Conservation (phyloP, 306 rosid genomes). For the Vigna radiata region DNA sequence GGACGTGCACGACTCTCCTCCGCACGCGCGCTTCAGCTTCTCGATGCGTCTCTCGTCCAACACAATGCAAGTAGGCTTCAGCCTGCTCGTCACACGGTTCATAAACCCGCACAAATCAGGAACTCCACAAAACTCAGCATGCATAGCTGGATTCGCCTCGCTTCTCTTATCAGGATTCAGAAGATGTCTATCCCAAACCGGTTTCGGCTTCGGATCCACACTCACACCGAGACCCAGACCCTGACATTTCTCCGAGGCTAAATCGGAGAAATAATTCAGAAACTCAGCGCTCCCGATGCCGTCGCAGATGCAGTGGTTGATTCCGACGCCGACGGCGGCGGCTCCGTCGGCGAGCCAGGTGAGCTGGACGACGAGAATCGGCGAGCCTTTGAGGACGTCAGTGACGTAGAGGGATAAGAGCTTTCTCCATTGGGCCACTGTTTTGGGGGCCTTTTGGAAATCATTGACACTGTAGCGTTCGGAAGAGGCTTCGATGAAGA, state of each 20-base stretch:
- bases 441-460: slow-evolving; percentile 65
- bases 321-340: slow-evolving; percentile 72
- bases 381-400: slow-evolving; percentile 80
- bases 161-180: slow-evolving; percentile 20
- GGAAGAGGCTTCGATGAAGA: slow-evolving; percentile 74
- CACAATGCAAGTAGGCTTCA: slow-evolving; percentile 62
- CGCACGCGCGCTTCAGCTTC: slow-evolving; percentile 57
- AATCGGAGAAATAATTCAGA: slow-evolving; percentile 63
- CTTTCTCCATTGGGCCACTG: slow-evolving; percentile 68
- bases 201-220: slow-evolving; percentile 42
- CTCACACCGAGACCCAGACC: not conserved
- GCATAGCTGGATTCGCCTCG: not conserved
- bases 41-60: slow-evolving; percentile 52
- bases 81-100: slow-evolving; percentile 58
- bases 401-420: slow-evolving; percentile 64
- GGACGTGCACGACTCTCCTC: slow-evolving; percentile 51
- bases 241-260: slow-evolving; percentile 49
- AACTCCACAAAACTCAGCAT: slow-evolving; percentile 64
- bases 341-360: slow-evolving; percentile 85
- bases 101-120: slow-evolving; percentile 74
- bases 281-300: slow-evolving; percentile 85
- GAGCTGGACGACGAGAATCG: slow-evolving; percentile 76
- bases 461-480: slow-evolving; percentile 49
- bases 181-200: slow-evolving; percentile 83
- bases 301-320: slow-evolving; percentile 79